Base-by-base conservation (phyloP, 2,329 filamentous ascomycete species). In the Venturia pyrina region DNA sequence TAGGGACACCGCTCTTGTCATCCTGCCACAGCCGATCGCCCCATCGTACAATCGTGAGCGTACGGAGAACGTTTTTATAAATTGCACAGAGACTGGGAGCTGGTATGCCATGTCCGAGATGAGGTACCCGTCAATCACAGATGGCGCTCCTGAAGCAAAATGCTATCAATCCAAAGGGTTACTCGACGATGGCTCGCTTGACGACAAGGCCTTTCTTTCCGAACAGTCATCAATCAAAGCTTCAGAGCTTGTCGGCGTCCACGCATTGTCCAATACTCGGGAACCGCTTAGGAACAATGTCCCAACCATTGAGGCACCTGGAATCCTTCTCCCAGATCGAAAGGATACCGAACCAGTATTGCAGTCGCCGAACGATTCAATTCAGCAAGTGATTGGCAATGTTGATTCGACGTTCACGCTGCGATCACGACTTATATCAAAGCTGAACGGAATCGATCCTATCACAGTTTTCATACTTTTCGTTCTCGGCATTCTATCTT, bases 51-150 rank as follows among this genome's bases (percentile, higher is more conserved):
- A 78, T 40, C 68, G 74, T 65, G 76, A 80, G 62, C 72, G 72
- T 19, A 70, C 73, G 32, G 76, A 80, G 57, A 75, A 76, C 66
- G 75, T 97, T 0, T 96, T 95, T 72, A 83, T 98, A 67, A 96
- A 97, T 74, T 89, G 88, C 70, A 97, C 93, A 1, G 85, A 89
- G 66, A 80, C 82, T n/a, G 93, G 93, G 40, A 89, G 90, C 68
- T 98, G 93, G 92, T 99, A 93, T 75, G 95, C 93, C 41, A 83
- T 98, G 77, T 97, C 93, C 1, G 93, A 96, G 66, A 83, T 82
- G 50, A 87, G 87, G 10, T 98, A 97, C 71, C 95, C 95, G 3
- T 83, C 93, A 11, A 91, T 96, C 37, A 88, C 93, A 28, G 85
- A 91, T 64, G 87, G 83, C 50, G 86, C 86, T 5, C 78, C 81